Evolutionary conservation across 2,329 filamentous ascomycete species (phyloP).

Genomic region (Bipolaris oryzae): DNA sequence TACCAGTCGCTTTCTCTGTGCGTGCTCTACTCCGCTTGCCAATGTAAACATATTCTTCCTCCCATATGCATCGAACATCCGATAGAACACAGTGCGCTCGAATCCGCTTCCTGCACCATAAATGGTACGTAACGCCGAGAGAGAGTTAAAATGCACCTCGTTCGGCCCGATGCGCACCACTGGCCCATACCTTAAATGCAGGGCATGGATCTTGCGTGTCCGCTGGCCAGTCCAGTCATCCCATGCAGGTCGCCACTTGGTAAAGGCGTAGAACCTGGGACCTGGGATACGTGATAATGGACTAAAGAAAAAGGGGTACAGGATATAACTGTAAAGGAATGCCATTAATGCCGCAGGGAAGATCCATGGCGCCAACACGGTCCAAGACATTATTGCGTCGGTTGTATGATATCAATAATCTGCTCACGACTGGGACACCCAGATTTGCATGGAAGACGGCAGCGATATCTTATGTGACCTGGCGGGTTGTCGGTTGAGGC

Average conservation of each 20-base stretch:
- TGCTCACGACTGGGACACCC: neutral
- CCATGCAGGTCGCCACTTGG: conserved; percentile 55
- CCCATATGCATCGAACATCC: conserved; percentile 62
- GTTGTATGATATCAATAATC: neutral
- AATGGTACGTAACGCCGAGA: conserved; percentile 58
- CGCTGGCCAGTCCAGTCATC: conserved; percentile 54
- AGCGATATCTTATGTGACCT: neutral
- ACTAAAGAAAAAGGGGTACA: neutral
- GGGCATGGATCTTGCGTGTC: conserved; percentile 49
- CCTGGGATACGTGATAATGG: conserved; percentile 41
- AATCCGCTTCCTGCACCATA: conserved; percentile 61
- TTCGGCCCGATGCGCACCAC: conserved; percentile 22
- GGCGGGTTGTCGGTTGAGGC: neutral
- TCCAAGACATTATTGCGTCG: neutral
- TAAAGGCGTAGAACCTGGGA: conserved; percentile 50
- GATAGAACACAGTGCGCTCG: conserved; percentile 59
- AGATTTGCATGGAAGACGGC: neutral
- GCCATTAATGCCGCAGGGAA: neutral
- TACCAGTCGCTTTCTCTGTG: conserved; percentile 59
- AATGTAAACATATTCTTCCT: conserved; percentile 62
- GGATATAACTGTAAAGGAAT: conserved; percentile 1
- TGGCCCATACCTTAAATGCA: conserved; percentile 48
- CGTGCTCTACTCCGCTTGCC: conserved; percentile 51
- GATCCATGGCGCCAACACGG: neutral
- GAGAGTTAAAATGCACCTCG: conserved; percentile 38